Conservation (phyloP, 2,329 filamentous ascomycete genomes). For the Aureobasidium subglaciale region DNA sequence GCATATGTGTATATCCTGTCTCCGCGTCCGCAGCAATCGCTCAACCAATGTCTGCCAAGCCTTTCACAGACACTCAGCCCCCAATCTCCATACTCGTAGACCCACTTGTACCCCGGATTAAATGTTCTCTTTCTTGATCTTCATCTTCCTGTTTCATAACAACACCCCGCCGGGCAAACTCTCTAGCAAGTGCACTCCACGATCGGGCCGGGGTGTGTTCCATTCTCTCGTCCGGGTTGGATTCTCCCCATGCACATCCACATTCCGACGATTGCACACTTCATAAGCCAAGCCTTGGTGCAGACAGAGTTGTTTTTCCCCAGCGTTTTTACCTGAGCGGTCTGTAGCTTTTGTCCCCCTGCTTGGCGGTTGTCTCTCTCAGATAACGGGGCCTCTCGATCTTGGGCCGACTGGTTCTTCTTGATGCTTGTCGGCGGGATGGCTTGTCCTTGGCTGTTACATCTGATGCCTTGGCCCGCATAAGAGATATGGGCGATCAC, state of each 20-base stretch:
- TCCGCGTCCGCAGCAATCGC: not conserved
- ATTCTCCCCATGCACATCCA: not conserved
- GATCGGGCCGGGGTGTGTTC: not conserved
- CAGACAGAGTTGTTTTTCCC: constrained; percentile 11
- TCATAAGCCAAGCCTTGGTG: constrained; percentile 5
- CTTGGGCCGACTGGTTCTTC: constrained; percentile 11
- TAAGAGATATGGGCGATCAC: constrained; percentile 14
- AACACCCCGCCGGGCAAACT: constrained; percentile 4
- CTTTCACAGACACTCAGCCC: constrained; percentile 12
- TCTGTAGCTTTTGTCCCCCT: constrained; percentile 2
- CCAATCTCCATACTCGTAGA: constrained; percentile 4
- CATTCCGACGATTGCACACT: constrained; percentile 6
- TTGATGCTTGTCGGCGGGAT: constrained; percentile 7
- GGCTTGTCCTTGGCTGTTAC: constrained; percentile 15
- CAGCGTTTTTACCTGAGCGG: constrained; percentile 3
- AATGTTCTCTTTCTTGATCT: not conserved
- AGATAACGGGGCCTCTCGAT: constrained; percentile 6
- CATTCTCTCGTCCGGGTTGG: not conserved
- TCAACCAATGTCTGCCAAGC: constrained; percentile 5
- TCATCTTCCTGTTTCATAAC: constrained; percentile 2
- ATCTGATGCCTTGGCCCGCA: constrained; percentile 13
- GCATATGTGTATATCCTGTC: not conserved
- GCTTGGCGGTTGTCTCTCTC: constrained; percentile 6
- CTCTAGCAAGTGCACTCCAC: not conserved
- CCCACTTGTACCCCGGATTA: constrained; percentile 11